Conservation (phyloP, 2,329 filamentous ascomycete genomes). For the Claviceps sp. region DNA sequence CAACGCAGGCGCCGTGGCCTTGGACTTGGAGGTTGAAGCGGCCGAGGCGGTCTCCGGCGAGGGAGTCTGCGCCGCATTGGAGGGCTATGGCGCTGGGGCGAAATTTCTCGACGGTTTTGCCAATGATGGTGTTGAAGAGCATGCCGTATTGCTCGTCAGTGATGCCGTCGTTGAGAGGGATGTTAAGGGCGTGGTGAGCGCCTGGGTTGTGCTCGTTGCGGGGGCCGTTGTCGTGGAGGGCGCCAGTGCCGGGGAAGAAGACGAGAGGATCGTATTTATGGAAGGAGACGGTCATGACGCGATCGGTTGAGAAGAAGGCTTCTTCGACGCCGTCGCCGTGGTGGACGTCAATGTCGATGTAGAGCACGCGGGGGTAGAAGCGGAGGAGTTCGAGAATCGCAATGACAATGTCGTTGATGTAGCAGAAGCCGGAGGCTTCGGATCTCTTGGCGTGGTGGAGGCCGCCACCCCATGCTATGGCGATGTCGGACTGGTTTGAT, state of each 20-base stretch:
- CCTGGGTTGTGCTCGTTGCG: constrained; percentile 73
- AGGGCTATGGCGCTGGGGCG: constrained; percentile 84
- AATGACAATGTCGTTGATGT: constrained; percentile 97
- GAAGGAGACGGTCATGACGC: constrained; percentile 86
- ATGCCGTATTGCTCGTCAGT: constrained; percentile 78
- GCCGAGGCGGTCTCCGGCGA: constrained; percentile 85
- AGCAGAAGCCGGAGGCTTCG: constrained; percentile 92
- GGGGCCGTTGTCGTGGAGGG: constrained; percentile 72
- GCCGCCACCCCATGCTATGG: constrained; percentile 94
- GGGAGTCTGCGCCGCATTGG: constrained; percentile 88
- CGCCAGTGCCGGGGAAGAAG: constrained; percentile 90
- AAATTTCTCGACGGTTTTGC: constrained; percentile 67
- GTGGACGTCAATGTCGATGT: constrained; percentile 90
- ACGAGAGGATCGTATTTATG: constrained; percentile 80
- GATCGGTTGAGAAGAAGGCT: constrained; percentile 78
- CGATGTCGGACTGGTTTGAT: constrained; percentile 80
- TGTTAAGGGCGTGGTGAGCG: constrained; percentile 80
- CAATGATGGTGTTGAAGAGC: constrained; percentile 73
- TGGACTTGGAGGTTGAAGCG: constrained; percentile 95
- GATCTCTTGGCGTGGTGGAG: constrained; percentile 92
- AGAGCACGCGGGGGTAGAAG: constrained; percentile 71
- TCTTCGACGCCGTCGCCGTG: constrained; percentile 86
- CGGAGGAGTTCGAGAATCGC: constrained; percentile 80
- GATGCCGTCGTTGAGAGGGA: constrained; percentile 81
- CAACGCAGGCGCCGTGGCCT: constrained; percentile 83